Percentiles rank a stretch among this genome's conserved stretches.
Evolutionary conservation across 805 yeast genomes (phyloP).

Genomic region (Ogataea nonfermentans): DNA sequence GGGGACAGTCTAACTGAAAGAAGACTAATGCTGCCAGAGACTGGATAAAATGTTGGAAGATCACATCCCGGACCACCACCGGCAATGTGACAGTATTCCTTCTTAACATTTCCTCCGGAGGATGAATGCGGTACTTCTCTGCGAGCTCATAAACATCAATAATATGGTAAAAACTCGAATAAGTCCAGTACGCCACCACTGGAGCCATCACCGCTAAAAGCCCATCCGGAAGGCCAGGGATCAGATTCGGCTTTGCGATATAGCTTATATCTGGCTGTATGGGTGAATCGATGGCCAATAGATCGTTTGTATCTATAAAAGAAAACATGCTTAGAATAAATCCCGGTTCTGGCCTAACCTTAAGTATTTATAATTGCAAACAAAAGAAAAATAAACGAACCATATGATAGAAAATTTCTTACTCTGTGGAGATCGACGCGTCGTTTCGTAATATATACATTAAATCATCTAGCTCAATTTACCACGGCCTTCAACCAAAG

Average conservation of each 20-base stretch:
- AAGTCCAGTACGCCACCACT: slow-evolving; percentile 78
- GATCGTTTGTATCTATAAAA: slow-evolving; percentile 24
- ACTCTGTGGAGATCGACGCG: slow-evolving; percentile 6
- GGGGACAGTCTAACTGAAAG: slow-evolving; percentile 54
- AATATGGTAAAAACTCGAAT: slow-evolving; percentile 69
- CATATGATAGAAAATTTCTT: neutral
- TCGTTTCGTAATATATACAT: slow-evolving; percentile 1
- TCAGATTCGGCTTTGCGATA: slow-evolving; percentile 40
- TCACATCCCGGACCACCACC: slow-evolving; percentile 78
- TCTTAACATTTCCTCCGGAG: slow-evolving; percentile 75
- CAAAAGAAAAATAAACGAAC: slow-evolving; percentile 3
- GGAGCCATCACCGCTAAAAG: slow-evolving; percentile 72
- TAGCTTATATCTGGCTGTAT: slow-evolving; percentile 30
- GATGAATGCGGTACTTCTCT: slow-evolving; percentile 85
- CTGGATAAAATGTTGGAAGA: slow-evolving; percentile 83
- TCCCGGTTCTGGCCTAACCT: slow-evolving; percentile 3
- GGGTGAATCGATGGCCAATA: slow-evolving; percentile 16
- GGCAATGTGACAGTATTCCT: slow-evolving; percentile 71
- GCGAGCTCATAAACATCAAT: slow-evolving; percentile 74
- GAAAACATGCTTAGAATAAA: slow-evolving; percentile 1
- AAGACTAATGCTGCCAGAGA: slow-evolving; percentile 62
- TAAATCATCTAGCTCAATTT: slow-evolving; percentile 8
- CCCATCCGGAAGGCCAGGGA: slow-evolving; percentile 69
- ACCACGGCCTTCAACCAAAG: slow-evolving; percentile 19
- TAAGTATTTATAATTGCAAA: neutral